A percentile compares a stretch with the other conserved stretches of the same genome.
Conservation (phyloP, 192 early-diverging fungal genomes). For the Helicostylum pulchrum region DNA sequence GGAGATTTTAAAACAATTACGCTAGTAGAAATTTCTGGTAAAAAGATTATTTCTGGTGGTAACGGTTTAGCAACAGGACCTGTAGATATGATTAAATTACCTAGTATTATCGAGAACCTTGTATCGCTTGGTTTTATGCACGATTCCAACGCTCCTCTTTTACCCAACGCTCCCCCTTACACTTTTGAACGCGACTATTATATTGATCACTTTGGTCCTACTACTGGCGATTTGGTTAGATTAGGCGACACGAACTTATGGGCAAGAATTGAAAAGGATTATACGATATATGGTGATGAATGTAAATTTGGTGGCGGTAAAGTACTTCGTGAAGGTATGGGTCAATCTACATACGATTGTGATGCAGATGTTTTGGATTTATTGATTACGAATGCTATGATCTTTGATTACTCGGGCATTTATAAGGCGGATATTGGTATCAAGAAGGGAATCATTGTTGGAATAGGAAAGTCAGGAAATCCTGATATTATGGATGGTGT, state of each 20-base stretch:
- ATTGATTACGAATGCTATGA: constrained; percentile 91
- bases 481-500: constrained; percentile 93
- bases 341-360: constrained; percentile 63
- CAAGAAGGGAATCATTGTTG: constrained; percentile 74
- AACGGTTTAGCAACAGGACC: constrained; percentile 75
- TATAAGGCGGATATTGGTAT: constrained; percentile 98
- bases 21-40: constrained; percentile 80
- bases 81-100: constrained; percentile 48
- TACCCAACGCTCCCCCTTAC: constrained; percentile 53
- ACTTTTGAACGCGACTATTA: constrained; percentile 77
- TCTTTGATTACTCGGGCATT: constrained; percentile 91
- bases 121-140: constrained; percentile 58
- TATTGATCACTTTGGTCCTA: constrained; percentile 88
- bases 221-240: constrained; percentile 85
- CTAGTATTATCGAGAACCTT: constrained; percentile 50
- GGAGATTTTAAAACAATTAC: constrained; percentile 84
- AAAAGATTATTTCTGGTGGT: constrained; percentile 77
- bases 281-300: constrained; percentile 91
- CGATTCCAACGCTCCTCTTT: constrained; percentile 43
- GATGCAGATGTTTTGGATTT: constrained; percentile 79
- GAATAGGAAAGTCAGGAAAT: constrained; percentile 95
- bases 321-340: constrained; percentile 93
- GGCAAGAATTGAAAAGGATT: constrained; percentile 86
- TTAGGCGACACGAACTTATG: constrained; percentile 83
- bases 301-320: constrained; percentile 94